A percentile compares a stretch with the other conserved stretches of the same genome.
These are phyloP conservation scores for Aureococcus anophagefferens DNA, from an alignment of 108 stramenopile genomes.

Conservation along the genomic window DNA sequence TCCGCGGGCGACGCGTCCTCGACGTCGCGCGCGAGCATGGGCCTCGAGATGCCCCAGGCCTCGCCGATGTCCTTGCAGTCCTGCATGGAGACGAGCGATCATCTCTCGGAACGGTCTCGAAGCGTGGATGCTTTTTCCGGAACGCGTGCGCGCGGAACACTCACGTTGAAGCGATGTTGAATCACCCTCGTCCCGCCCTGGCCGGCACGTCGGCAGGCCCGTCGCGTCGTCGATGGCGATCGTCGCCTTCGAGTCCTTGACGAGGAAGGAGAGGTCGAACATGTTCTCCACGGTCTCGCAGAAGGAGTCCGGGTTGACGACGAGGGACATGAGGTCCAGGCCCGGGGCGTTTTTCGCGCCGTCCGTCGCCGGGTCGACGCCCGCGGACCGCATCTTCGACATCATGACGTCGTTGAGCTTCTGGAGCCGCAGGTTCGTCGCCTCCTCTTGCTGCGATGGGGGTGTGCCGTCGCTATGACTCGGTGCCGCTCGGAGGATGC, in stretches of 20 bases:
- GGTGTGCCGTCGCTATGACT: no score
- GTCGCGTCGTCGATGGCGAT: not conserved
- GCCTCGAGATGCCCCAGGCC: no score
- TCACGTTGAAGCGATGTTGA: no score
- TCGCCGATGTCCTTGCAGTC: not conserved
- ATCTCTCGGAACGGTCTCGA: no score
- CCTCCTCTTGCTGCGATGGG: not conserved
- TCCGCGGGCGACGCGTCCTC: no score
- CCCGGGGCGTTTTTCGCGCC: no score
- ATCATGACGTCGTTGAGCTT: not conserved
- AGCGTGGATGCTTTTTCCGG: no score
- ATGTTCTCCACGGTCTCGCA: conserved; percentile 10
- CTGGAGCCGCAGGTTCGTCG: not conserved
- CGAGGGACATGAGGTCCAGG: not conserved
- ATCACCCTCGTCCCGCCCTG: no score
- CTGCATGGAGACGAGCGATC: not conserved
- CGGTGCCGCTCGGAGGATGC: no score
- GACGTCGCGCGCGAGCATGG: no score
- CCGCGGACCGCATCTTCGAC: not conserved
- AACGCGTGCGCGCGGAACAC: no score
- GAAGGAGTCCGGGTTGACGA: conserved; percentile 4
- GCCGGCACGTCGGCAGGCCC: not conserved
- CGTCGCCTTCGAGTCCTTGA: conserved; percentile 1
- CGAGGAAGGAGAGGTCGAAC: conserved; percentile 9
- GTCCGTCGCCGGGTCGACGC: not conserved